Conservation (phyloP, 2,329 filamentous ascomycete genomes). For the Colletotrichum costaricense region DNA sequence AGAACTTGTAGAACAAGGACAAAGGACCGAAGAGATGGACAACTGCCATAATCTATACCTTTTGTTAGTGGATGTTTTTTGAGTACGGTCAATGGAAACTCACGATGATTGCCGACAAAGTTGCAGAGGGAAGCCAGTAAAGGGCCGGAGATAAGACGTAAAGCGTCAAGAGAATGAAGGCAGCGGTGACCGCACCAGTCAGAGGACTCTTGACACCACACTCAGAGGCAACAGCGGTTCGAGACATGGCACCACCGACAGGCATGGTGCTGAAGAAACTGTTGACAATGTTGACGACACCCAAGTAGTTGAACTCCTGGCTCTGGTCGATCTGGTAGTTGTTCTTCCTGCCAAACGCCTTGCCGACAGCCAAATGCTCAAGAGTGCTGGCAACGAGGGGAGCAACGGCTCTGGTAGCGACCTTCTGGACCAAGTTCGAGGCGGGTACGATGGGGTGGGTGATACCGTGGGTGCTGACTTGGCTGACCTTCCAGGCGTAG, state of each 20-base stretch:
- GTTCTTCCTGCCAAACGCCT: constrained; percentile 71
- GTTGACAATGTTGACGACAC: constrained; percentile 72
- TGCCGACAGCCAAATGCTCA: constrained; percentile 74
- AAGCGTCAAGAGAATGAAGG: constrained; percentile 70
- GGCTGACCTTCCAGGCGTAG: constrained; percentile 68
- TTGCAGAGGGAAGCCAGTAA: constrained; percentile 76
- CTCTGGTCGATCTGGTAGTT: constrained; percentile 73
- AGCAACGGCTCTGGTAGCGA: constrained; percentile 66
- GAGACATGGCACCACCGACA: constrained; percentile 74
- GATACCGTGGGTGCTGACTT: constrained; percentile 66
- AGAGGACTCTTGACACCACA: constrained; percentile 72
- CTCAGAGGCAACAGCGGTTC: constrained; percentile 75
- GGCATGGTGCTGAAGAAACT: constrained; percentile 74
- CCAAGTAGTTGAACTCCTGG: constrained; percentile 74
- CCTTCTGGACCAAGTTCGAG: constrained; percentile 38
- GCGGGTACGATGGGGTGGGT: constrained; percentile 63
- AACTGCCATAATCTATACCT: constrained; percentile 26
- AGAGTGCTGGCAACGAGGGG: constrained; percentile 71
- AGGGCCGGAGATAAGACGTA: constrained; percentile 70
- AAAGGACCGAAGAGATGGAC: constrained; percentile 29
- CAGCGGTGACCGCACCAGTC: constrained; percentile 69
- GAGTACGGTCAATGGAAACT: constrained; percentile 43
- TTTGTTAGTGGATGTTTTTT: not conserved
- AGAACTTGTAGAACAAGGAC: constrained; percentile 71
- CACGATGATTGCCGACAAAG: constrained; percentile 74